Conservation (phyloP, 2,329 filamentous ascomycete genomes). For the Ophiosphaerella korrae region DNA sequence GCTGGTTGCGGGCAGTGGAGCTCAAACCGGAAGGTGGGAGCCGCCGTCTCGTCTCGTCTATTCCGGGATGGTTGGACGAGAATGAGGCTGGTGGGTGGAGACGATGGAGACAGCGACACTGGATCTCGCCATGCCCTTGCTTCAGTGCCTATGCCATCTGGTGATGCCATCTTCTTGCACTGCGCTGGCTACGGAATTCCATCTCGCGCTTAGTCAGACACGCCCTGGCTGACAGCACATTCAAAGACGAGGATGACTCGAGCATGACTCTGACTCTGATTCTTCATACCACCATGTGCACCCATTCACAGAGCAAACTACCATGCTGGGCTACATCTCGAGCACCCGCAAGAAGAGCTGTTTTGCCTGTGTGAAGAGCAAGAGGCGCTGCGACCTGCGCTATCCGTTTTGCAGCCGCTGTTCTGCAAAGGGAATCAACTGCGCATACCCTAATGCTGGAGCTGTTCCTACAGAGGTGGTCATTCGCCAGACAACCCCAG, state of each 20-base stretch:
- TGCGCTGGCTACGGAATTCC: not conserved
- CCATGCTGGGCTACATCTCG: slow-evolving; percentile 39
- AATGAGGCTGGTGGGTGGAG: not conserved
- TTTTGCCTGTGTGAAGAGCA: slow-evolving; percentile 34
- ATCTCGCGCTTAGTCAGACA: slow-evolving; percentile 1
- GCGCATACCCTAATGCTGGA: slow-evolving; percentile 30
- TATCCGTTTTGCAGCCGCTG: slow-evolving; percentile 38
- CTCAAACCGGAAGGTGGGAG: slow-evolving; percentile 9
- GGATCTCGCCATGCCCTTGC: not conserved
- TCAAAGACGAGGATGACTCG: not conserved
- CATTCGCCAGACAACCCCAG: slow-evolving; percentile 28
- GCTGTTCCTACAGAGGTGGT: slow-evolving; percentile 25
- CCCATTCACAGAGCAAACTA: not conserved
- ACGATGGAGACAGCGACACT: no score
- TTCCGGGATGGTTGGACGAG: not conserved
- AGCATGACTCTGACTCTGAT: not conserved
- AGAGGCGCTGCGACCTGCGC: slow-evolving; percentile 38
- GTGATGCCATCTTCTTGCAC: no score
- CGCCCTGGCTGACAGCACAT: no score
- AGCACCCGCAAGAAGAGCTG: slow-evolving; percentile 40
- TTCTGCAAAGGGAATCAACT: slow-evolving; percentile 32
- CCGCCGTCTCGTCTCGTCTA: slow-evolving; percentile 6
- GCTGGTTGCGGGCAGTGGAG: not conserved
- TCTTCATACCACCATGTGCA: not conserved
- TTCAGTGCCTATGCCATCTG: no score